Conservation (phyloP, 441 rosid genomes). For the Melastoma candidum region DNA sequence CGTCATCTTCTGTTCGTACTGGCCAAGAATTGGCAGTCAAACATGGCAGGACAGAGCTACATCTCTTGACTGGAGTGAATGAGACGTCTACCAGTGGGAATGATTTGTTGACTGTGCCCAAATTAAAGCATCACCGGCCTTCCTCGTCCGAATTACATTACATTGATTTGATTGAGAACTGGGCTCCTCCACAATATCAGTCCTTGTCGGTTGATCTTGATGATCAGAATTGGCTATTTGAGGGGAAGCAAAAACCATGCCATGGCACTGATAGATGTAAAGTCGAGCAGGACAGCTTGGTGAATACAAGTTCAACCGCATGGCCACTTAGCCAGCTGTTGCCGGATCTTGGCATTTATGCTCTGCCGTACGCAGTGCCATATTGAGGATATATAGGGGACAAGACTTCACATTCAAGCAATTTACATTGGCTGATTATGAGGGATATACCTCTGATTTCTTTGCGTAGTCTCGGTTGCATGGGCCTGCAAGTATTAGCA, state of each 20-base stretch:
- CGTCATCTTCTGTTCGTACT: constrained; percentile 28
- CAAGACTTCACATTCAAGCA: too few relatives aligned
- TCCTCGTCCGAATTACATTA: constrained; percentile 26
- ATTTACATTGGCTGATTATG: too few relatives aligned
- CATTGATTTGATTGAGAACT: constrained; percentile 39
- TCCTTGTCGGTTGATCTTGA: constrained; percentile 16
- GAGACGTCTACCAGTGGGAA: constrained; percentile 9
- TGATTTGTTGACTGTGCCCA: constrained; percentile 12
- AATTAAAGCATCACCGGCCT: constrained; percentile 27
- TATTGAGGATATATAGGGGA: constrained; percentile 19
- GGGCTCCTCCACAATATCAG: constrained; percentile 31
- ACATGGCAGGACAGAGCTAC: constrained; percentile 13
- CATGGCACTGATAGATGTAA: constrained; percentile 15
- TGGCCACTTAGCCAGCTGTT: constrained; percentile 37
- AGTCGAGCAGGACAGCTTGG: constrained; percentile 10
- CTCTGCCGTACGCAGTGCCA: constrained; percentile 51
- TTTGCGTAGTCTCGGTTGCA: too few relatives aligned
- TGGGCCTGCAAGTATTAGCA: too few relatives aligned
- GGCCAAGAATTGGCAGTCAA: constrained; percentile 10
- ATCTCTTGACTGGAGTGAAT: constrained; percentile 3
- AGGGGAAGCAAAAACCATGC: constrained; percentile 14
- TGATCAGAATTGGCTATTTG: constrained; percentile 35
- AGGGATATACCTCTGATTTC: too few relatives aligned
- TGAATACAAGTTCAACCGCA: constrained; percentile 5
- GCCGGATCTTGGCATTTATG: constrained; percentile 43